Conservation (phyloP, 257 asterid genomes). For the Anisodus tanguticus region DNA sequence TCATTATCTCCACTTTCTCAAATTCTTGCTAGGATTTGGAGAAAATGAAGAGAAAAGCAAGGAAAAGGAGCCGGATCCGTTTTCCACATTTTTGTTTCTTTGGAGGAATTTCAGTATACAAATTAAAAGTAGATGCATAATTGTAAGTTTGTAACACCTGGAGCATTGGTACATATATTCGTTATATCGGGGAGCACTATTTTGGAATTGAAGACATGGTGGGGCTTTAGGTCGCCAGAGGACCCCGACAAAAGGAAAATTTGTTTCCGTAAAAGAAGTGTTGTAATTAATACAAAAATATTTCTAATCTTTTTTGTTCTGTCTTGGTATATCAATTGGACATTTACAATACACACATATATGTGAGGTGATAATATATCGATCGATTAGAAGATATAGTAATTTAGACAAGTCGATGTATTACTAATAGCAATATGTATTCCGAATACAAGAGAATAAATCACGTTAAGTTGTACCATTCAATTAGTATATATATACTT, state of each 20-base stretch:
- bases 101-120: neutral
- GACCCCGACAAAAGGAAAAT: conserved; percentile 1
- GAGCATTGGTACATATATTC: neutral
- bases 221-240: conserved; percentile 23
- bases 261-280: neutral
- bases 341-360: neutral
- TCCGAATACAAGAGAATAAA: neutral
- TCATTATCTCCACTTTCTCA: neutral
- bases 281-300: neutral
- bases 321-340: neutral
- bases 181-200: neutral
- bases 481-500: neutral
- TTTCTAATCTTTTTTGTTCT: neutral
- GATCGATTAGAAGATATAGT: neutral
- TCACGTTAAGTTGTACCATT: neutral
- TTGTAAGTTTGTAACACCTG: neutral
- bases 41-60: neutral
- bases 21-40: no score
- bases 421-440: neutral
- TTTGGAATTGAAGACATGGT: conserved; percentile 1
- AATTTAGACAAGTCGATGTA: neutral
- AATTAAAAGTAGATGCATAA: neutral
- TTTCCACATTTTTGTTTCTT: neutral
- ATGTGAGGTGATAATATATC: neutral
- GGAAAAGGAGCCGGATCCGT: no score